Evolutionary conservation across 192 early-diverging fungal genomes (phyloP).

Genomic region (Anaeromyces robustus): DNA sequence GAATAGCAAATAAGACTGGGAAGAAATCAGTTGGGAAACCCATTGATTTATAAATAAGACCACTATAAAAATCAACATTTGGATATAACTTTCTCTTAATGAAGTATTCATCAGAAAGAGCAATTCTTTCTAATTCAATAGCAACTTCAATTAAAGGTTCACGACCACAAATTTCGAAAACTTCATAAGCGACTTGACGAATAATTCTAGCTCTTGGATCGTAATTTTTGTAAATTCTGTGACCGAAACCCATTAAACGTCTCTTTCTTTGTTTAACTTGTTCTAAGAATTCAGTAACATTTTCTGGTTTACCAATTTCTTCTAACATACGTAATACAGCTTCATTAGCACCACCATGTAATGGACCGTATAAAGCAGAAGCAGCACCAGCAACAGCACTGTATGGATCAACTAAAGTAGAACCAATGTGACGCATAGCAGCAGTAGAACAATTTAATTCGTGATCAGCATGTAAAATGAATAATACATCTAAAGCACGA

Average conservation of each 20-base stretch:
- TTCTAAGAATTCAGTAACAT: constrained; percentile 38
- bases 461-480: constrained; percentile 53
- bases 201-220: constrained; percentile 51
- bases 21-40: constrained; percentile 60
- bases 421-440: constrained; percentile 50
- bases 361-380: constrained; percentile 48
- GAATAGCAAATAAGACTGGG: constrained; percentile 34
- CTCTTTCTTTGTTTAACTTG: constrained; percentile 39
- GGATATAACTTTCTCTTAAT: constrained; percentile 45
- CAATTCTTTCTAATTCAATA: constrained; percentile 38
- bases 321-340: constrained; percentile 48
- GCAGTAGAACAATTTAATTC: constrained; percentile 30
- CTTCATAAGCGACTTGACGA: constrained; percentile 38
- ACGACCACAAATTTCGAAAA: constrained; percentile 47
- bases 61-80: constrained; percentile 33
- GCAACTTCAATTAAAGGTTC: constrained; percentile 46
- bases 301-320: constrained; percentile 36
- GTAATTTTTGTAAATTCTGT: constrained; percentile 46
- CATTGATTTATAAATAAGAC: constrained; percentile 49
- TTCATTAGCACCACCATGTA: constrained; percentile 50
- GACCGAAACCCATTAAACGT: constrained; percentile 47
- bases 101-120: constrained; percentile 45
- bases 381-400: constrained; percentile 39
- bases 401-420: constrained; percentile 42
- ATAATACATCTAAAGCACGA: constrained; percentile 45